Evolutionary conservation across 169 alveolate genomes (phyloP).

Genomic region (Plasmodium knowlesi): DNA sequence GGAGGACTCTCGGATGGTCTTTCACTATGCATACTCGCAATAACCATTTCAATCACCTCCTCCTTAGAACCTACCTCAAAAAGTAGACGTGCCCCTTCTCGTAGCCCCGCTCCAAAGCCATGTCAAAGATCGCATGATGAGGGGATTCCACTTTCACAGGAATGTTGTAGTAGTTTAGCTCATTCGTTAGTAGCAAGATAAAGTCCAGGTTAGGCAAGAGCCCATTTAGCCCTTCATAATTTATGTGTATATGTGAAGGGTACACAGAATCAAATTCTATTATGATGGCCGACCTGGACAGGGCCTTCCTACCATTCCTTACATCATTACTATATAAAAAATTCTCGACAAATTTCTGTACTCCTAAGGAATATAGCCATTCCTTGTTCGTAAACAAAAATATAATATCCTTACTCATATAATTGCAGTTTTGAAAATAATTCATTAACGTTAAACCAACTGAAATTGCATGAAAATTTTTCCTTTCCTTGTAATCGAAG

Average conservation of each 20-base stretch:
- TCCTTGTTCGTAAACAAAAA: constrained; percentile 73
- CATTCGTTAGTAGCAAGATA: constrained; percentile 38
- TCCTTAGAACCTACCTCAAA: constrained; percentile 23
- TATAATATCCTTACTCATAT: constrained; percentile 70
- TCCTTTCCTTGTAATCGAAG: constrained; percentile 73
- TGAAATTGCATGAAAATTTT: constrained; percentile 39
- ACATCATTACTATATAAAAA: constrained; percentile 30
- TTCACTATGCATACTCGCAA: neutral
- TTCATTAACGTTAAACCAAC: constrained; percentile 70
- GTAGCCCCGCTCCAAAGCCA: constrained; percentile 49
- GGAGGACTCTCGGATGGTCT: neutral
- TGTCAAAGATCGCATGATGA: constrained; percentile 18
- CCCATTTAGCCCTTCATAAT: constrained; percentile 75
- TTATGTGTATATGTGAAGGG: constrained; percentile 66
- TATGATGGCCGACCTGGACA: constrained; percentile 49
- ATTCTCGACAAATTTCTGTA: constrained; percentile 37
- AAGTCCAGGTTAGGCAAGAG: constrained; percentile 65
- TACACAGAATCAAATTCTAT: constrained; percentile 72
- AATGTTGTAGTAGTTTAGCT: constrained; percentile 32
- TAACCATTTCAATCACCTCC: neutral
- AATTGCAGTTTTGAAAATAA: constrained; percentile 42
- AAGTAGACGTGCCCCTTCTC: constrained; percentile 68
- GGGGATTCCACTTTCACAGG: constrained; percentile 50
- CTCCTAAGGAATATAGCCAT: constrained; percentile 55
- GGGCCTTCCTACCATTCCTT: constrained; percentile 4